phyloP scores from a whole-genome alignment of 2,329 filamentous ascomycete species.

The Claviceps sp. region DNA sequence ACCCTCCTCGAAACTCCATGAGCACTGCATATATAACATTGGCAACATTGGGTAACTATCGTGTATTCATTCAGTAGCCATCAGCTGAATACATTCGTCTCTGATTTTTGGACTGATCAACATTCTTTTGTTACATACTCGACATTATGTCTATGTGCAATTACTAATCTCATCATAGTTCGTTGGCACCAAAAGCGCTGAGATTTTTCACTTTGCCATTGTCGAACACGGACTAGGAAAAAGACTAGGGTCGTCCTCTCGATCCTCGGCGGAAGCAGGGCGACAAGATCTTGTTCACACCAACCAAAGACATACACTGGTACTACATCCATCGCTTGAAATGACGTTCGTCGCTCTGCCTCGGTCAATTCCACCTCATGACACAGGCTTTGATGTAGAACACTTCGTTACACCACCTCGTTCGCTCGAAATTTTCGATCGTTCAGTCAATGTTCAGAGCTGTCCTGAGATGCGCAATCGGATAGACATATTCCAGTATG shows the following conservation, averaged over 20 bases:
- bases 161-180: not conserved
- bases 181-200: not conserved
- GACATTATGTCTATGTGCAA: not conserved
- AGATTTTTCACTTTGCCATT: not conserved
- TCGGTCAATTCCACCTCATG: slow-evolving; percentile 32
- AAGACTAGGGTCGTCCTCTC: not conserved
- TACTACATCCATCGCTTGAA: not conserved
- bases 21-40: not conserved
- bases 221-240: not conserved
- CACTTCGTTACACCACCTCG: slow-evolving; percentile 25
- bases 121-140: not conserved
- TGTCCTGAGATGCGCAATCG: slow-evolving; percentile 43
- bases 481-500: slow-evolving; percentile 89
- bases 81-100: not conserved
- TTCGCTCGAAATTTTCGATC: slow-evolving; percentile 21
- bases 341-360: slow-evolving; percentile 45
- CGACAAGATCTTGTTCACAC: not conserved
- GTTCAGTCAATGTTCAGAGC: slow-evolving; percentile 11
- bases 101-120: not conserved
- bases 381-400: slow-evolving; percentile 27
- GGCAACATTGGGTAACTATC: not conserved
- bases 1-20: not conserved
- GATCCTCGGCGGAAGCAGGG: not conserved
- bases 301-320: not conserved
- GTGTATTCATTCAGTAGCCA: not conserved